These are phyloP conservation scores for Leccinum arenicola DNA, from an alignment of 768 basidiomycete species.

Conservation along the genomic window DNA sequence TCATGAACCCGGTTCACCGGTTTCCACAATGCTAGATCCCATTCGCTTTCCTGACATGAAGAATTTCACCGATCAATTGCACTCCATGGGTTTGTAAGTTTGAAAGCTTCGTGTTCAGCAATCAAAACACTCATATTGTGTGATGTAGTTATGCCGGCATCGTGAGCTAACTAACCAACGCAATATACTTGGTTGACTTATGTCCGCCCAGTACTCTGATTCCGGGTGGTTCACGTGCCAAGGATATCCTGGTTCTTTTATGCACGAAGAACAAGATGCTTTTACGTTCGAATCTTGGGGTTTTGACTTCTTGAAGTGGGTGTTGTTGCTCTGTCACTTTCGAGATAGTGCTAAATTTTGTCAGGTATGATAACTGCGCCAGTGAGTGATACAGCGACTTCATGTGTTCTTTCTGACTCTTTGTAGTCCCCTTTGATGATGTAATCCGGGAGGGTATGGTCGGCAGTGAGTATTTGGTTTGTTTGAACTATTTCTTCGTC, in stretches of 20 bases:
- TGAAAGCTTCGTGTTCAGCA: not conserved
- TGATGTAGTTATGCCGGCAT: conserved; percentile 54
- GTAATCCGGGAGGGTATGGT: conserved; percentile 51
- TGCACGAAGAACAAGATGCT: conserved; percentile 59
- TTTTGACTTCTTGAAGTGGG: conserved; percentile 62
- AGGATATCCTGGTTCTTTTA: conserved; percentile 58
- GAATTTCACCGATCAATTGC: conserved; percentile 50
- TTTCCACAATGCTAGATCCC: conserved; percentile 34
- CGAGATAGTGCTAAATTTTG: not conserved
- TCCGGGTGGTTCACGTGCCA: conserved; percentile 68
- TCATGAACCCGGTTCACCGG: not conserved
- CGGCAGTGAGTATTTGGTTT: conserved; percentile 40
- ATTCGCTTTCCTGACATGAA: conserved; percentile 57
- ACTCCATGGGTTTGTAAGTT: conserved; percentile 54
- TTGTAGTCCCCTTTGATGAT: conserved; percentile 52
- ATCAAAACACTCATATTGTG: conserved; percentile 6
- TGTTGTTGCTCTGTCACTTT: not conserved
- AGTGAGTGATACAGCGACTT: conserved; percentile 30
- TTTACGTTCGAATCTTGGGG: conserved; percentile 60
- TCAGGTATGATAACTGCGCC: conserved; percentile 60
- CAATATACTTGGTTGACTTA: not conserved
- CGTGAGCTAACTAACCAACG: conserved; percentile 33
- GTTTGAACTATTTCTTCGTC: not conserved
- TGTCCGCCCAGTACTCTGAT: conserved; percentile 51
- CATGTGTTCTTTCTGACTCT: not conserved